Evolutionary conservation across 805 yeast species (phyloP).

Genomic region (Candida ulmi): DNA sequence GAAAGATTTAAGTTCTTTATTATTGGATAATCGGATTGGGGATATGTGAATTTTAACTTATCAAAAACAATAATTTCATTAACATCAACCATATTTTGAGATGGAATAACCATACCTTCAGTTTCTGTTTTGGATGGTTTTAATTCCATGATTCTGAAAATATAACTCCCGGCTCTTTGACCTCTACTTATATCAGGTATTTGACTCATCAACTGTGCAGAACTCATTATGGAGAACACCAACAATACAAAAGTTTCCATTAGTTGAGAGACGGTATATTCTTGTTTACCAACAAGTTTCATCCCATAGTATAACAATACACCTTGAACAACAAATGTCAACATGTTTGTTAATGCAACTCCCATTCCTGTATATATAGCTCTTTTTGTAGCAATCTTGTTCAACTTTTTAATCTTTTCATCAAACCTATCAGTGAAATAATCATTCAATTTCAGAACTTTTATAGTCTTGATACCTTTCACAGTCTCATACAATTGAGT

Average conservation of each 20-base stretch:
- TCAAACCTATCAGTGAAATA: slow-evolving; percentile 40
- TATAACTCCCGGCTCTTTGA: slow-evolving; percentile 59
- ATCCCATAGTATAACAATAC: slow-evolving; percentile 77
- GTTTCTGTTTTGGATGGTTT: slow-evolving; percentile 31
- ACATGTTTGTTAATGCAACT: slow-evolving; percentile 47
- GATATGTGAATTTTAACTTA: slow-evolving; percentile 46
- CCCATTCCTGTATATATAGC: slow-evolving; percentile 65
- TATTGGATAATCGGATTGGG: slow-evolving; percentile 24
- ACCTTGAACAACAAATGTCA: slow-evolving; percentile 60
- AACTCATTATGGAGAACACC: slow-evolving; percentile 64
- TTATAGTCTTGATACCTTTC: slow-evolving; percentile 57
- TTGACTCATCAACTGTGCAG: slow-evolving; percentile 52
- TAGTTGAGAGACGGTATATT: slow-evolving; percentile 51
- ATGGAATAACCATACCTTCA: slow-evolving; percentile 30
- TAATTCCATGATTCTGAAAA: slow-evolving; percentile 36
- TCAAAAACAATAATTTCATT: slow-evolving; percentile 39
- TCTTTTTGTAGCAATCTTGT: slow-evolving; percentile 40
- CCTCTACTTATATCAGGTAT: slow-evolving; percentile 83
- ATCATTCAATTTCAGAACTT: slow-evolving; percentile 44
- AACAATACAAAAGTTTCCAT: slow-evolving; percentile 68
- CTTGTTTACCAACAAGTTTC: slow-evolving; percentile 52
- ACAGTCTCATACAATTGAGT: slow-evolving; percentile 46
- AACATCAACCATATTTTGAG: slow-evolving; percentile 2
- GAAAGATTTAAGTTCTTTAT: slow-evolving; percentile 38
- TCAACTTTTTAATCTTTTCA: slow-evolving; percentile 25